Evolutionary conservation across 257 asterid genomes (phyloP).

Genomic region (Petunia secreta): DNA sequence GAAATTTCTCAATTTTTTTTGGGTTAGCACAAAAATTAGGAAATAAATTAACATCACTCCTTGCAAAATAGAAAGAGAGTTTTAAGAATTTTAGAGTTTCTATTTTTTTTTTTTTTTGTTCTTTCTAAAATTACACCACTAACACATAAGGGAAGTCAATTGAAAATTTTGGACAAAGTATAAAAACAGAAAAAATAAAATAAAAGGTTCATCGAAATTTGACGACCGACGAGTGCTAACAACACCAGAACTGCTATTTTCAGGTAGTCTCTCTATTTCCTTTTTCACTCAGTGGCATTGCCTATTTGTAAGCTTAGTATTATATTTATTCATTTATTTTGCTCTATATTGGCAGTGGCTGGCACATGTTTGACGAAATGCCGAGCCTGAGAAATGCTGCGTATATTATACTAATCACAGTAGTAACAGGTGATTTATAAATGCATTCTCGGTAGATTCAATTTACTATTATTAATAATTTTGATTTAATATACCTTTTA

Average conservation of each 20-base stretch:
- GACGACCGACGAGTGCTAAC: background rate
- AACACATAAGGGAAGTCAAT: background rate
- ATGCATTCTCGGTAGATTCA: background rate
- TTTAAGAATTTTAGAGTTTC: too few species aligned
- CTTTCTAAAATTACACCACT: too few species aligned
- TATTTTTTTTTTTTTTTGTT: too few species aligned
- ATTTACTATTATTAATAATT: background rate
- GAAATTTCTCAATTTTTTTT: too few species aligned
- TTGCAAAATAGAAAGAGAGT: too few species aligned
- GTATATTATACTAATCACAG: slow-evolving; percentile 4
- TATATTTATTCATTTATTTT: background rate
- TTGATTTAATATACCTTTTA: slow-evolving; percentile 23
- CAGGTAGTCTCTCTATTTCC: background rate
- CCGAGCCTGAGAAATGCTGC: background rate
- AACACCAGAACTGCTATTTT: background rate
- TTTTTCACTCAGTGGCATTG: background rate
- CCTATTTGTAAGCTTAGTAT: background rate
- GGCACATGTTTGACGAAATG: background rate
- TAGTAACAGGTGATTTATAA: slow-evolving; percentile 10
- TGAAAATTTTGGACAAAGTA: slow-evolving; percentile 10
- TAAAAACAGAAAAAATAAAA: too few species aligned
- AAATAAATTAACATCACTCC: too few species aligned
- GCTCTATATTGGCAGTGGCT: slow-evolving; percentile 6
- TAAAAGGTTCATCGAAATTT: background rate
- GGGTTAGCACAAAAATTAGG: too few species aligned